phyloP scores from a whole-genome alignment of 331 rosid species.

The Rosa hybrid region DNA sequence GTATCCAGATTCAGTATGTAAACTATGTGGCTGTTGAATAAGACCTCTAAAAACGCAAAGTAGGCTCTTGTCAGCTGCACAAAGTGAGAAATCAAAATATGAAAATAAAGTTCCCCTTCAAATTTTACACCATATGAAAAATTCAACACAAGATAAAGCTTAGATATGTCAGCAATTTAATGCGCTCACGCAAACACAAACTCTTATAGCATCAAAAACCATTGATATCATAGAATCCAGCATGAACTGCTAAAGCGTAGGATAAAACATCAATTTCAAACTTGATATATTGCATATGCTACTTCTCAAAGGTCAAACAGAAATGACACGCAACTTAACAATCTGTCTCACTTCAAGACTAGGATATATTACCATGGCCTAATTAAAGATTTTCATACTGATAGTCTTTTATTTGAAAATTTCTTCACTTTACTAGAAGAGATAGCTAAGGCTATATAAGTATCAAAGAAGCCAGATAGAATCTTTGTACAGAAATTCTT shows the following conservation, averaged over 20 bases:
- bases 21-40: conserved; percentile 82
- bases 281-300: neutral
- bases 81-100: conserved; percentile 22
- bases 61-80: conserved; percentile 93
- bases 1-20: conserved; percentile 77
- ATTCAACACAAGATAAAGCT: neutral
- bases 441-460: neutral
- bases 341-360: neutral
- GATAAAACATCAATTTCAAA: neutral
- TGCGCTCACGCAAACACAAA: neutral
- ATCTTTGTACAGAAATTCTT: neutral
- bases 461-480: too few relatives aligned
- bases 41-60: conserved; percentile 92
- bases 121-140: conserved; percentile 3
- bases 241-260: neutral
- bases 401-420: neutral
- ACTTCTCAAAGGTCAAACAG: neutral
- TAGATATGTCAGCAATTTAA: neutral
- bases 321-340: neutral
- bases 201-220: neutral
- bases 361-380: neutral
- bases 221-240: neutral
- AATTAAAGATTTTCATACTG: neutral
- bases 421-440: neutral
- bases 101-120: neutral